These are phyloP conservation scores for Tuber melanosporum DNA, from an alignment of 495 filamentous ascomycete species.

Conservation along the genomic window DNA sequence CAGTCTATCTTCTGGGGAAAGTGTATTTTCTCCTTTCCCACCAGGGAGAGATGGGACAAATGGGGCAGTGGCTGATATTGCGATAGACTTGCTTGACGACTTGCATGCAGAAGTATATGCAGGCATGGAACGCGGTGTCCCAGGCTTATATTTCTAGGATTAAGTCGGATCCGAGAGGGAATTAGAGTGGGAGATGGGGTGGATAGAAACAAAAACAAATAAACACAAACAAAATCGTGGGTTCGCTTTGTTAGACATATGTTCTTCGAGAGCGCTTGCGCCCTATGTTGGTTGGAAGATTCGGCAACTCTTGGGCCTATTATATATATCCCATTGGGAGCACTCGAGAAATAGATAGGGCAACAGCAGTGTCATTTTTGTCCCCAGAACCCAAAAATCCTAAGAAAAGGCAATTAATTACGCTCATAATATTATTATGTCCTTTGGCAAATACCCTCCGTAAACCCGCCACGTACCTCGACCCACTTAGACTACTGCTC, in stretches of 20 bases:
- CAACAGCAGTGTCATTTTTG: neutral
- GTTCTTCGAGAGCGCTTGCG: neutral
- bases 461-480: neutral
- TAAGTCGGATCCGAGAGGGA: constrained; percentile 54
- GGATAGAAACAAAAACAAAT: neutral
- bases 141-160: constrained; percentile 66
- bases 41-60: neutral
- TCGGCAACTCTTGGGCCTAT: neutral
- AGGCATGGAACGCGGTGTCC: constrained; percentile 81
- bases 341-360: neutral
- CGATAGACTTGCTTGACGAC: constrained; percentile 62
- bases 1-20: constrained; percentile 64
- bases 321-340: neutral
- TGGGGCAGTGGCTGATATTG: neutral
- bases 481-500: neutral
- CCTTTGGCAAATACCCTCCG: neutral
- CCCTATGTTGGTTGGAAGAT: neutral
- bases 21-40: constrained; percentile 34
- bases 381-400: neutral
- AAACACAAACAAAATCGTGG: neutral
- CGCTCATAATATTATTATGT: neutral
- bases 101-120: constrained; percentile 98
- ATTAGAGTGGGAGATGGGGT: constrained; percentile 35
- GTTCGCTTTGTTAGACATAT: neutral
- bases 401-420: neutral